Evolutionary conservation across 2,329 filamentous ascomycete species (phyloP).

Genomic region (Talaromyces piceae): DNA sequence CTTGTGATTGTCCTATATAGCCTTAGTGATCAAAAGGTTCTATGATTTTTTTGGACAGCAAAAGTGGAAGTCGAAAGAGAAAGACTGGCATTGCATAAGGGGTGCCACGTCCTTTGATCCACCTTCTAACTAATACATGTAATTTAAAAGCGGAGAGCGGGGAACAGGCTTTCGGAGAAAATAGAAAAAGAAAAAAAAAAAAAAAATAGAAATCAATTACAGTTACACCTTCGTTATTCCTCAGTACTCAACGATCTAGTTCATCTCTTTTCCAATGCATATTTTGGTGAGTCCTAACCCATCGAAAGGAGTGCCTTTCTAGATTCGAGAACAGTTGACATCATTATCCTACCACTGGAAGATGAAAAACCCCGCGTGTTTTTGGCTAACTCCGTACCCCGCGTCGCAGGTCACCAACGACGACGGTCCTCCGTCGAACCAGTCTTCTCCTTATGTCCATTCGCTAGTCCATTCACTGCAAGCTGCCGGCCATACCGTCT

Average conservation of each 20-base stretch:
- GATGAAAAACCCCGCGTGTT: background rate
- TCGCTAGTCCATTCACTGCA: conserved; percentile 64
- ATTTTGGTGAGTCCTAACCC: conserved; percentile 38
- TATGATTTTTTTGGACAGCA: background rate
- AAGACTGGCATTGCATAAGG: background rate
- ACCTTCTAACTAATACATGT: background rate
- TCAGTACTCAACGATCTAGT: background rate
- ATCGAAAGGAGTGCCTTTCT: background rate
- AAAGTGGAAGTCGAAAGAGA: background rate
- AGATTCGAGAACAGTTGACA: too few species aligned
- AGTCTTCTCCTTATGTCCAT: conserved; percentile 74
- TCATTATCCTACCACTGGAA: background rate
- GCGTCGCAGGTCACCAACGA: conserved; percentile 53
- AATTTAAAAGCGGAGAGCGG: background rate
- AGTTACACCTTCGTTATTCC: too few species aligned
- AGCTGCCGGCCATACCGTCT: conserved; percentile 73
- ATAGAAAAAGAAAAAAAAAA: too few species aligned
- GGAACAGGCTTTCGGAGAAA: background rate
- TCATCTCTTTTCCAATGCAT: conserved; percentile 38
- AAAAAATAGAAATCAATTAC: background rate
- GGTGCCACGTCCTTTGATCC: background rate
- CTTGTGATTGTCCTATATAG: background rate
- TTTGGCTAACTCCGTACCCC: conserved; percentile 3
- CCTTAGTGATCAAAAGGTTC: background rate
- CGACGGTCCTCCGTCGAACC: conserved; percentile 69